A percentile compares a stretch with the other conserved stretches of the same genome.
These are phyloP conservation scores for Coemansia sp. DNA, from an alignment of 192 early-diverging fungal species.

Conservation along the genomic window DNA sequence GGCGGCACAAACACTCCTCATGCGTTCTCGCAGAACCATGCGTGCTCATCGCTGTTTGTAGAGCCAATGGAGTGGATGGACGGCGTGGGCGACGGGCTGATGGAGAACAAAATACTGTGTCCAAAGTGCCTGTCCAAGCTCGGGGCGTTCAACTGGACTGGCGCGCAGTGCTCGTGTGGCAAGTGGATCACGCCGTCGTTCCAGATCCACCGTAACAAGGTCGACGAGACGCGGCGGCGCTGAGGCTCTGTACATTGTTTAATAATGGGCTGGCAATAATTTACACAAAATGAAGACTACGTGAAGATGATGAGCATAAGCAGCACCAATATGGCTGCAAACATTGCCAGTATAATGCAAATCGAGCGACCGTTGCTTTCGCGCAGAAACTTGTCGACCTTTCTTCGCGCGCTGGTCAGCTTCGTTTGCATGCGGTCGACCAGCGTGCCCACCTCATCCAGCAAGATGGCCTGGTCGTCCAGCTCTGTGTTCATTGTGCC, in stretches of 20 bases:
- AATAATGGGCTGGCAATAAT: slow-evolving; percentile 3
- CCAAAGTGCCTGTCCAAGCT: slow-evolving; percentile 78
- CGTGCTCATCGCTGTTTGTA: slow-evolving; percentile 76
- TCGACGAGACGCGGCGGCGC: slow-evolving; percentile 58
- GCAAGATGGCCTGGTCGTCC: slow-evolving; percentile 45
- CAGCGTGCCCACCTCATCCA: slow-evolving; percentile 42
- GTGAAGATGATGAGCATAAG: slow-evolving; percentile 51
- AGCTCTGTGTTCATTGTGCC: slow-evolving; percentile 54
- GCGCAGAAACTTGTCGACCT: slow-evolving; percentile 45
- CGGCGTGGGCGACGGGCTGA: slow-evolving; percentile 53
- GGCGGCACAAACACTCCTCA: slow-evolving; percentile 45
- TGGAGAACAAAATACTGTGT: slow-evolving; percentile 71
- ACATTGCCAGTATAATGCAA: slow-evolving; percentile 36
- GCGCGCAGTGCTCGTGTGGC: slow-evolving; percentile 74
- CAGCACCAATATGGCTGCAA: slow-evolving; percentile 44
- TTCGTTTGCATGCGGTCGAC: slow-evolving; percentile 42
- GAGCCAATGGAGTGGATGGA: slow-evolving; percentile 84
- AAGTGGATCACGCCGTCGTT: slow-evolving; percentile 79
- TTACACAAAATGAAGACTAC: slow-evolving; percentile 12
- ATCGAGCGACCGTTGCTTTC: slow-evolving; percentile 49
- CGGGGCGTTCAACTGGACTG: slow-evolving; percentile 77
- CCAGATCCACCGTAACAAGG: slow-evolving; percentile 69
- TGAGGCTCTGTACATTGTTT: not conserved
- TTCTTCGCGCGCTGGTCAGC: slow-evolving; percentile 26
- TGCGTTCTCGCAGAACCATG: slow-evolving; percentile 48